Conservation (phyloP, 768 basidiomycete species). For the Ephemerocybe angulata region DNA sequence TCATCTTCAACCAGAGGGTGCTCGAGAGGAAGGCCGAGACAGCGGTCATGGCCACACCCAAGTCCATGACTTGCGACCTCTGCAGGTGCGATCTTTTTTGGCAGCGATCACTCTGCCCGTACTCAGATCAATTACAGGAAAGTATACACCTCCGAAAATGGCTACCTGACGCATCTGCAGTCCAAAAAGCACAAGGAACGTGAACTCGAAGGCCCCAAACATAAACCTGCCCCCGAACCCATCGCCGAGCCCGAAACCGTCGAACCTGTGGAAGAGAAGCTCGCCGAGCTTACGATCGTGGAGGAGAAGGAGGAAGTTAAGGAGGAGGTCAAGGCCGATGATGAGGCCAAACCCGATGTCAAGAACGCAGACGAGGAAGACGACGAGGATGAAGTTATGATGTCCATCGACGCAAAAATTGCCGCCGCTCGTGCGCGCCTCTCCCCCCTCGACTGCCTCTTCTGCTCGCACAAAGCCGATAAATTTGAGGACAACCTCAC, state of each 20-base stretch:
- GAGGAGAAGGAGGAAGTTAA: constrained; percentile 1
- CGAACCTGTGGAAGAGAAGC: constrained; percentile 7
- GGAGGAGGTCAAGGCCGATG: background rate
- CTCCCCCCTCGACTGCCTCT: constrained; percentile 72
- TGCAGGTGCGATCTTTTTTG: constrained; percentile 68
- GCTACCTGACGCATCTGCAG: constrained; percentile 80
- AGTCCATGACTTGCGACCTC: constrained; percentile 63
- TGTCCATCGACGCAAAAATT: constrained; percentile 71
- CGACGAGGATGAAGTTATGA: constrained; percentile 45
- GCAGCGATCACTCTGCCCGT: background rate
- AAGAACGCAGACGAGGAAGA: constrained; percentile 19
- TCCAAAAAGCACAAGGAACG: constrained; percentile 89
- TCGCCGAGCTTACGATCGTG: constrained; percentile 15
- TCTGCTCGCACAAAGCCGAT: constrained; percentile 58
- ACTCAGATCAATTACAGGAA: constrained; percentile 52
- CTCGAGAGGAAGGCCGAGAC: constrained; percentile 75
- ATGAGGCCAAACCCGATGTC: background rate
- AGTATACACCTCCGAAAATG: constrained; percentile 83
- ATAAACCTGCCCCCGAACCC: constrained; percentile 17
- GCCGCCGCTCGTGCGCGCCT: constrained; percentile 65
- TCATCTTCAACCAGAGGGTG: constrained; percentile 85
- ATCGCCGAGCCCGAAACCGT: constrained; percentile 11
- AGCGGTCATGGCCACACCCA: constrained; percentile 57
- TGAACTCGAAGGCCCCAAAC: constrained; percentile 43
- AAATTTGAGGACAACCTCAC: constrained; percentile 63